Base-by-base conservation (phyloP, 805 yeast genomes). In the Cyberlindnera subsufficiens region DNA sequence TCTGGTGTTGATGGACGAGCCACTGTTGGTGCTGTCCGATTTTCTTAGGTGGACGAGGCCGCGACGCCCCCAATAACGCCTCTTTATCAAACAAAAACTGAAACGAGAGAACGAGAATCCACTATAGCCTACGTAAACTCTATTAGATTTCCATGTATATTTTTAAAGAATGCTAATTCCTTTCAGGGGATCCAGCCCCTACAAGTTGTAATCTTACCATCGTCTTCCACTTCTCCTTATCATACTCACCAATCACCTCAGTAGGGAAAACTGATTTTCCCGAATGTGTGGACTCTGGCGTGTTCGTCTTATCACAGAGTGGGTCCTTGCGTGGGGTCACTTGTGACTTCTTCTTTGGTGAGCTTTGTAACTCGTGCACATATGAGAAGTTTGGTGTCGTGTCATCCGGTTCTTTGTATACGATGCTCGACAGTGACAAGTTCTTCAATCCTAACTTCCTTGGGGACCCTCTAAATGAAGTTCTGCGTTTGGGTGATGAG, bases 171-270 rank as follows among this genome's bases (percentile, higher is more conserved):
- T 32, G 19, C 35, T 4, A 8, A 32, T 32, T 18, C 16, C 19
- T 7, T 13, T 15, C 35, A 17, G 16, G 19, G 15, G 32, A 15
- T 11, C 13, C 20, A 13, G 14, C 27, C 13, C 32, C 45, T 9
- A 55, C 50, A 32, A 58, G 18, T 19, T 58, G 58, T 39, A 72
- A 49, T 18, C 67, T 55, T 50, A 71, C 69, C 47, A 79, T 65
- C 0, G 77, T 74, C 43, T 73, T 65, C 85, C 85, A 79, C 56
- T 80, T 80, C 55, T 80, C 86, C 52, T 74, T 64, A 52, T 80
- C 86, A 54, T 80, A 80, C 53, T 77, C 78, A 0, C 86, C 85
- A 42, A 79, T 71, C 3, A 77, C 79, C 11, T 71, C 77, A 33
- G 79, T 69, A 1, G 86, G 85, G 32, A 66, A 69, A 46, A 53